A percentile compares a stretch with the other conserved stretches of the same genome.
Conservation (phyloP, 2,329 filamentous ascomycete species). For the Tolypocladium tropicale region DNA sequence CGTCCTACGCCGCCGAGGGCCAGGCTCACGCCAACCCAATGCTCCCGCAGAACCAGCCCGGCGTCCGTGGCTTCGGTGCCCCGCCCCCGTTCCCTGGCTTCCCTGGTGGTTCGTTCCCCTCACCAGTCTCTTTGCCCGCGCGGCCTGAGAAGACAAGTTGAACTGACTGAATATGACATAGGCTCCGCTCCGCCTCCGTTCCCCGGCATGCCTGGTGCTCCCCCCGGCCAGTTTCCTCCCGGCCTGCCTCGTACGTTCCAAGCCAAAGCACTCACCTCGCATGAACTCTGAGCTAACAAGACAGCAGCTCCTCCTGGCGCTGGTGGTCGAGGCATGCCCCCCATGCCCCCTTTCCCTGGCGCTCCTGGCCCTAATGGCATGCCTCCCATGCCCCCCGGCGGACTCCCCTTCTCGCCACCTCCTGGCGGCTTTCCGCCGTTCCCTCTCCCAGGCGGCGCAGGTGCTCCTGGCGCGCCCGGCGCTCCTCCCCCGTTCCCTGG, state of each 20-base stretch:
- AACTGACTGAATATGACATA: not conserved
- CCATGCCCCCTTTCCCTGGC: slow-evolving; percentile 32
- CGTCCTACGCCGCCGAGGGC: slow-evolving; percentile 88
- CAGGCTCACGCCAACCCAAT: slow-evolving; percentile 80
- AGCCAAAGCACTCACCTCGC: not conserved
- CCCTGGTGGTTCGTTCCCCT: slow-evolving; percentile 39
- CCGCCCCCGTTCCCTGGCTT: slow-evolving; percentile 46
- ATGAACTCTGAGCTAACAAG: not conserved
- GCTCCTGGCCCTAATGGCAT: slow-evolving; percentile 40
- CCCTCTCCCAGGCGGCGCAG: slow-evolving; percentile 24
- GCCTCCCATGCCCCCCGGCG: slow-evolving; percentile 31
- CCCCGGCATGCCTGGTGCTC: slow-evolving; percentile 35
- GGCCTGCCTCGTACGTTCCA: slow-evolving; percentile 43
- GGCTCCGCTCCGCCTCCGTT: slow-evolving; percentile 47
- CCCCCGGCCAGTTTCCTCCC: slow-evolving; percentile 29
- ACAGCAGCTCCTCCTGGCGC: slow-evolving; percentile 17
- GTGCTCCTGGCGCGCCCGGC: slow-evolving; percentile 14
- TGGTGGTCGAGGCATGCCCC: slow-evolving; percentile 35
- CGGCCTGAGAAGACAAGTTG: not conserved
- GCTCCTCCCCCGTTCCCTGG: slow-evolving; percentile 20
- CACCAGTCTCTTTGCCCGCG: slow-evolving; percentile 7
- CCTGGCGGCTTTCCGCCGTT: slow-evolving; percentile 25
- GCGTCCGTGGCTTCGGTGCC: slow-evolving; percentile 29
- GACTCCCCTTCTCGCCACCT: slow-evolving; percentile 25
- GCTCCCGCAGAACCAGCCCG: slow-evolving; percentile 59